Percentiles rank a stretch among this genome's conserved stretches.
Conservation (phyloP, 2,329 filamentous ascomycete species). For the Diaporthe australafricana region DNA sequence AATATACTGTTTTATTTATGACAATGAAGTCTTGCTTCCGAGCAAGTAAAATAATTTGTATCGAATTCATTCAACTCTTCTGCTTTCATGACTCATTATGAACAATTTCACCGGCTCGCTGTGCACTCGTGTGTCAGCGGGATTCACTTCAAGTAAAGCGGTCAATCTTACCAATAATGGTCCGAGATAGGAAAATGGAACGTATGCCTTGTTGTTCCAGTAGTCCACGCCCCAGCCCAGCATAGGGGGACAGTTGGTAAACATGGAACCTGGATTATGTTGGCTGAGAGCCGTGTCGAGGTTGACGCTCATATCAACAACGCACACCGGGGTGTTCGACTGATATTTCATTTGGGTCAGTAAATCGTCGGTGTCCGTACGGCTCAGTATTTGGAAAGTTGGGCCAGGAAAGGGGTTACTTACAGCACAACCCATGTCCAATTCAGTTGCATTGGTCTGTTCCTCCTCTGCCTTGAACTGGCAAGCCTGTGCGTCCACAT, state of each 20-base stretch:
- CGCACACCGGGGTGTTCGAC: conserved; percentile 5
- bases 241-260: conserved; percentile 21
- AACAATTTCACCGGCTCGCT: not conserved
- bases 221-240: conserved; percentile 7
- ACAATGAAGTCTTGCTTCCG: not conserved
- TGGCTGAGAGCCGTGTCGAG: not conserved
- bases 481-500: not conserved
- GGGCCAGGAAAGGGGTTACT: not conserved
- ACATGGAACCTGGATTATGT: conserved; percentile 2
- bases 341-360: not conserved
- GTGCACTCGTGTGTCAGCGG: not conserved
- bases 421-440: conserved; percentile 3
- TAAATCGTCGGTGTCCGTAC: not conserved
- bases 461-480: not conserved
- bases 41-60: not conserved
- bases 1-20: not conserved
- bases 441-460: not conserved
- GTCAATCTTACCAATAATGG: not conserved
- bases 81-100: not conserved
- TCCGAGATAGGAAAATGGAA: conserved; percentile 21
- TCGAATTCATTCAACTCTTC: not conserved
- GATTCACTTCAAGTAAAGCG: not conserved
- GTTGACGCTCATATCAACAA: conserved; percentile 12
- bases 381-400: not conserved
- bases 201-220: not conserved